Base-by-base conservation (phyloP, 768 basidiomycete genomes). In the Baorangia bicolor region DNA sequence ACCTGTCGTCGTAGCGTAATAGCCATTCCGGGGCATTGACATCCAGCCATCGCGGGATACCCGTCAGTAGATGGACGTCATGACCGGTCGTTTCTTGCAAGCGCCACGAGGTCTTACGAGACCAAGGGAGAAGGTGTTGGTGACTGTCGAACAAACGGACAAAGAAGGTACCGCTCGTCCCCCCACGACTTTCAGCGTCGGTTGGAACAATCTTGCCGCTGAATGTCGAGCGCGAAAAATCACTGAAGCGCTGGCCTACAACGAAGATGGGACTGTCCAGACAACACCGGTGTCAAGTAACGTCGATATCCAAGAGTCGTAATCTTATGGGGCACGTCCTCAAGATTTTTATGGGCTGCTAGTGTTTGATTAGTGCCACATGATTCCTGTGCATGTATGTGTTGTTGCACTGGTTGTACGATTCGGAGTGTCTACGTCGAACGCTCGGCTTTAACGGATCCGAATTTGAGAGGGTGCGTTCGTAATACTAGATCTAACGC, bases 31-130 rank as follows among this genome's bases (percentile, higher is more conserved):
- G 21, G 12, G 7, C 21, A 27, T 25, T 38, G 13, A 23, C 20
- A 21, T 44, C 25, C 13, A n/a, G 37, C 49, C 28, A 18, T 14
- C 11, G 10, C 28, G 27, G 16, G 12, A 37, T 23, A 13, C 33
- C 14, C 21, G 33, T 11, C n/a, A n/a, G 34, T 10, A 14, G 30
- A 18, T n/a, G 18, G 30, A 20, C 9, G 14, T 39, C 38, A 7
- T 74, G 57, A 65, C 87, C 84, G 43, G 72, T 70, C 20, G 75
- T 67, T 39, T 77, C 72, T 63, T 85, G 81, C 11, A 82, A 52
- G 72, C 86, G 85, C 65, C 86, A 56, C 56, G 8, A 68, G 57
- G 14, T 65, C 42, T 38, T 38, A 3, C 16, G 30, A 43, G 16
- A n/a, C 4, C 28, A 8, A 12, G n/a, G 27, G n/a, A 14, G 41